phyloP scores from a whole-genome alignment of 2,329 filamentous ascomycete species.

The Xylaria sp. region DNA sequence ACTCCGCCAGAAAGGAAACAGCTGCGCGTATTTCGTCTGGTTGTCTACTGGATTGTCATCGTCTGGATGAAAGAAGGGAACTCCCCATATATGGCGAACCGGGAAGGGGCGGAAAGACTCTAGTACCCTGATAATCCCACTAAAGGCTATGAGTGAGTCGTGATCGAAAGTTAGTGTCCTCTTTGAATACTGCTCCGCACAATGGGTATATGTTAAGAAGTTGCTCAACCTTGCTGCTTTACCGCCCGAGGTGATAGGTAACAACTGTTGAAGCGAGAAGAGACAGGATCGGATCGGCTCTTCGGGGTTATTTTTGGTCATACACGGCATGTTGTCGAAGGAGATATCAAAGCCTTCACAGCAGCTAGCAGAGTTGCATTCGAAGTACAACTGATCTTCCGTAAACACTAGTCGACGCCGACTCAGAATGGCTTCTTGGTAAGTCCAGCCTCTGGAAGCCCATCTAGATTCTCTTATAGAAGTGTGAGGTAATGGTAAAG shows the following conservation, averaged over 20 bases:
- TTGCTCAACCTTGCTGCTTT: background rate
- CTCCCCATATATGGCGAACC: slow-evolving; percentile 28
- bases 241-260: background rate
- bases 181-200: slow-evolving; percentile 24
- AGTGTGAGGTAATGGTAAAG: background rate
- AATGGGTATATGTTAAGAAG: slow-evolving; percentile 20
- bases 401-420: slow-evolving; percentile 42
- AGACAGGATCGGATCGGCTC: background rate
- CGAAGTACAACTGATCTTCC: slow-evolving; percentile 32
- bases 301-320: background rate
- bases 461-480: slow-evolving; percentile 26
- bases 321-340: background rate
- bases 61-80: slow-evolving; percentile 23
- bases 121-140: slow-evolving; percentile 24
- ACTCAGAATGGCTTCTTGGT: slow-evolving; percentile 43
- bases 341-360: slow-evolving; percentile 17
- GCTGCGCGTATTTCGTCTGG: background rate
- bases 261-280: slow-evolving; percentile 5
- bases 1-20: slow-evolving; percentile 1
- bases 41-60: slow-evolving; percentile 5
- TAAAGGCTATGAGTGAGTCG: slow-evolving; percentile 27
- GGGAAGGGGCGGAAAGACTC: slow-evolving; percentile 16
- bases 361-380: slow-evolving; percentile 22
- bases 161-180: slow-evolving; percentile 23
- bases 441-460: slow-evolving; percentile 42